Conservation (phyloP, 192 early-diverging fungal genomes). For the Coemansia sp. region DNA sequence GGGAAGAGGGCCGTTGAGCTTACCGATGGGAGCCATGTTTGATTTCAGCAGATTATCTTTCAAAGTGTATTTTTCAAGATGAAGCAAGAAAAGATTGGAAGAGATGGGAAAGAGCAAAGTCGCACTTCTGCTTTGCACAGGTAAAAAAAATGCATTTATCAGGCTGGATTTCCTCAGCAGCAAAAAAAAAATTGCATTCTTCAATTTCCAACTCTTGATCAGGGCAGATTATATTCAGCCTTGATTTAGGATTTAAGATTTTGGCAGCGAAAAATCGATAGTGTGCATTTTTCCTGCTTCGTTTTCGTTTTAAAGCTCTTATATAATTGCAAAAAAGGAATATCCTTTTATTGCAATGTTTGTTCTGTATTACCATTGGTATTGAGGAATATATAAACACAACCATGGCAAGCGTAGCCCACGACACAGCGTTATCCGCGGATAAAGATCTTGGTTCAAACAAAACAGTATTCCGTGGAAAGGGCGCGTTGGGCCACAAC, state of each 20-base stretch:
- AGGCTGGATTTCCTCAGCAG: too few species aligned
- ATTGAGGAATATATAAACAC: background rate
- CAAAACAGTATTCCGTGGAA: slow-evolving; percentile 8
- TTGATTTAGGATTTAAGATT: too few species aligned
- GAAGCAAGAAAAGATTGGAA: background rate
- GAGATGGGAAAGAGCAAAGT: background rate
- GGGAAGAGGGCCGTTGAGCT: slow-evolving; percentile 27
- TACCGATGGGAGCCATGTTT: slow-evolving; percentile 49
- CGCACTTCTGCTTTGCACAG: background rate
- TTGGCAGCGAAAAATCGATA: too few species aligned
- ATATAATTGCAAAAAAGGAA: too few species aligned
- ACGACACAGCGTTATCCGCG: background rate
- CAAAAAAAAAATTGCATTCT: too few species aligned
- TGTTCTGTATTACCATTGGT: background rate
- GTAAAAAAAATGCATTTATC: too few species aligned
- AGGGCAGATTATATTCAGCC: too few species aligned
- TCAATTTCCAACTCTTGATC: too few species aligned
- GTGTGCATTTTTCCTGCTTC: too few species aligned
- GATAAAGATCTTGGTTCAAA: background rate
- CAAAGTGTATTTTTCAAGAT: background rate
- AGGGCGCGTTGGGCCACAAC: slow-evolving; percentile 18
- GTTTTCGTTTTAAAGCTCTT: too few species aligned
- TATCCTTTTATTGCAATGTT: too few species aligned
- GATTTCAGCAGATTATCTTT: background rate
- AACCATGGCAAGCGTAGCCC: background rate